Evolutionary conservation across 305 asterid species (phyloP).

Genomic region (Solanum hybrid): DNA sequence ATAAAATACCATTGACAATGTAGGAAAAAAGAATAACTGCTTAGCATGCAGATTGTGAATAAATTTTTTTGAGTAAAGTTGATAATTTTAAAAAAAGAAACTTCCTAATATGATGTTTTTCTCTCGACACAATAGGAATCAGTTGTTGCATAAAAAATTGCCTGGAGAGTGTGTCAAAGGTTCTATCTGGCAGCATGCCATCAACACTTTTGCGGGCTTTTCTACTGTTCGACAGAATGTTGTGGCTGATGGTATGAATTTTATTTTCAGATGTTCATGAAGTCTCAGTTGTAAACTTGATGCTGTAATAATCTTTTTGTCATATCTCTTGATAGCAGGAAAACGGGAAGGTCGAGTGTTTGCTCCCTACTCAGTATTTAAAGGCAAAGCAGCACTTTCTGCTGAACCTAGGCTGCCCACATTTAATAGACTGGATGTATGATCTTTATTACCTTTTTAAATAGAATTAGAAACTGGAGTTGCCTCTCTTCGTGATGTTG

Average conservation of each 20-base stretch:
- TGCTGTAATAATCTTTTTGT: conserved; percentile 3
- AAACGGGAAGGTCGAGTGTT: conserved; percentile 33
- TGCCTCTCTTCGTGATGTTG: neutral
- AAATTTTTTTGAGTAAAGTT: neutral
- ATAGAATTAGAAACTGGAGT: neutral
- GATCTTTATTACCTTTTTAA: conserved; percentile 7
- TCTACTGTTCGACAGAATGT: conserved; percentile 25
- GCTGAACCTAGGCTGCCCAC: conserved; percentile 61
- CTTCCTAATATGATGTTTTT: neutral
- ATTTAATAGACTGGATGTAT: conserved; percentile 55
- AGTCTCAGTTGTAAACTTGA: conserved; percentile 1
- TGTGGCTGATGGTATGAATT: conserved; percentile 33
- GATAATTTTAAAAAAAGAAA: neutral
- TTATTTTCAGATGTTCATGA: neutral
- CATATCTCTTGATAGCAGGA: conserved; percentile 15
- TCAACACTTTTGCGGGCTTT: conserved; percentile 13
- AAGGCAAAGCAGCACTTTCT: conserved; percentile 87
- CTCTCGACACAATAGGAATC: conserved; percentile 6
- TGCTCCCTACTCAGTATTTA: conserved; percentile 72
- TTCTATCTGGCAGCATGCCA: conserved; percentile 1
- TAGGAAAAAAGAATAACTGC: neutral
- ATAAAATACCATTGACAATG: neutral
- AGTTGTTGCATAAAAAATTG: neutral
- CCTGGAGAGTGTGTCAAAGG: conserved; percentile 5
- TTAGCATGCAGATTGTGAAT: neutral